Evolutionary conservation across 192 early-diverging fungal genomes (phyloP).

Genomic region (Backusella australiensis): DNA sequence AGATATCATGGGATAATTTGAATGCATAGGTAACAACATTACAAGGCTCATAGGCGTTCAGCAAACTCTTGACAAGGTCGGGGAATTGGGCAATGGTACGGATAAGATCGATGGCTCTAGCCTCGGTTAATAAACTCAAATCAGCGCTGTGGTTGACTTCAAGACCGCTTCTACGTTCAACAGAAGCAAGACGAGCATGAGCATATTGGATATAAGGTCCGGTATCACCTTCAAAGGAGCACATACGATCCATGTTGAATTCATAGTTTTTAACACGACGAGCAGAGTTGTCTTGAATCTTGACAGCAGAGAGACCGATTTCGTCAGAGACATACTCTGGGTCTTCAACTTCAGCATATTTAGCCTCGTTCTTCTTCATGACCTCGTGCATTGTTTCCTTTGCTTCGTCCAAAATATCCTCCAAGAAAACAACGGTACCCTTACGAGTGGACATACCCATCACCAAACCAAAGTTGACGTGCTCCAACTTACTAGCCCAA

Average conservation of each 20-base stretch:
- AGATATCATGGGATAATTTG: slow-evolving; percentile 78
- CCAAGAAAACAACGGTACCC: slow-evolving; percentile 93
- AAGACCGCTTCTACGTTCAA: slow-evolving; percentile 78
- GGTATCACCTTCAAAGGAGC: slow-evolving; percentile 96
- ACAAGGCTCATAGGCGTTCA: slow-evolving; percentile 76
- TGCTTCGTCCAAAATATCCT: slow-evolving; percentile 87
- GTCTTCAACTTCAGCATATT: slow-evolving; percentile 82
- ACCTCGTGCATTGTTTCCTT: slow-evolving; percentile 89
- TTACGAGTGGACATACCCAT: slow-evolving; percentile 95
- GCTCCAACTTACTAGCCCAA: slow-evolving; percentile 79
- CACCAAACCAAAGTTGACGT: slow-evolving; percentile 95
- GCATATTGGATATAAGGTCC: slow-evolving; percentile 99
- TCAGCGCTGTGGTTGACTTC: slow-evolving; percentile 64
- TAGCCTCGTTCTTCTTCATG: slow-evolving; percentile 85
- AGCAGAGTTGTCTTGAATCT: slow-evolving; percentile 88
- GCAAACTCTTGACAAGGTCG: slow-evolving; percentile 71
- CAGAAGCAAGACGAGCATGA: slow-evolving; percentile 95
- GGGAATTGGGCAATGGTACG: slow-evolving; percentile 81
- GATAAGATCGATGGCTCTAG: slow-evolving; percentile 68
- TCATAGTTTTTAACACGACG: slow-evolving; percentile 93
- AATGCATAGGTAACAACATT: slow-evolving; percentile 83
- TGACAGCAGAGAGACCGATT: slow-evolving; percentile 91
- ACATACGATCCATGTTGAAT: slow-evolving; percentile 90
- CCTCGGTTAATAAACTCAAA: slow-evolving; percentile 67
- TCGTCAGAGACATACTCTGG: slow-evolving; percentile 81